Evolutionary conservation across 495 filamentous ascomycete genomes (phyloP), one percentile per base, ranked within the genome.

Genomic region (Podospora bellae-mahoneyi): DNA sequence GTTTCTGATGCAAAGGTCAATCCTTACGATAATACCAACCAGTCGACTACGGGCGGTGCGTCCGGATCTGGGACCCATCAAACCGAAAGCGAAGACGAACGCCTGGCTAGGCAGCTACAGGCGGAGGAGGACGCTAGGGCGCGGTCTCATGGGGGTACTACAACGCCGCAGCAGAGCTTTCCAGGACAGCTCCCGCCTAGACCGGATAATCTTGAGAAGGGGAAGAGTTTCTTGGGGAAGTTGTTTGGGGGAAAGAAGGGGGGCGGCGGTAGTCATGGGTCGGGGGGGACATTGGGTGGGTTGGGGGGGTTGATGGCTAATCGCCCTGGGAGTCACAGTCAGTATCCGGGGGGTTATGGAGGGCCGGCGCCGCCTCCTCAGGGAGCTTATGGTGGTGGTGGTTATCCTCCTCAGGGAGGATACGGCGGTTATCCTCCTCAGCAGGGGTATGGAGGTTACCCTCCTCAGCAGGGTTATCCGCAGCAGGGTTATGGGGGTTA

Each of bases 41-140:
- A 23, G 23, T 23, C 23, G 23, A 23, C 23, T 2, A 23, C 23
- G 23, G 23, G 23, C 23, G 23, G 23, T 23, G 23, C 23, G 23
- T 23, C 23, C 23, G 23, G 23, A 23, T 23, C 23, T 23, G 23
- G 23, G 23, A 23, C 64, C 72, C 67, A 48, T 66, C 57, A 60
- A 30, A 63, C 3, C 57, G 64, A 88, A 64, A 48, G 39, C 39
- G 88, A 88, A 34, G 93, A 96, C 76, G 92, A 90, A 48, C 81
- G 83, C 2, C 82, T 93, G 2, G 93, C 93, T 9, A 86, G 89
- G 20, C 86, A 89, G 69, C 82, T 96, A 16, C 93, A 97, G 72
- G 92, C 88, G 28, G 90, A 96, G 73, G 92, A 96, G 78, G 84
- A 96, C 69, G 89, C 86, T 0, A 85, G 87, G 16, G 86, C 81